phyloP scores from a whole-genome alignment of 768 basidiomycete genomes.

The Coprinellus aureogranulatus region DNA sequence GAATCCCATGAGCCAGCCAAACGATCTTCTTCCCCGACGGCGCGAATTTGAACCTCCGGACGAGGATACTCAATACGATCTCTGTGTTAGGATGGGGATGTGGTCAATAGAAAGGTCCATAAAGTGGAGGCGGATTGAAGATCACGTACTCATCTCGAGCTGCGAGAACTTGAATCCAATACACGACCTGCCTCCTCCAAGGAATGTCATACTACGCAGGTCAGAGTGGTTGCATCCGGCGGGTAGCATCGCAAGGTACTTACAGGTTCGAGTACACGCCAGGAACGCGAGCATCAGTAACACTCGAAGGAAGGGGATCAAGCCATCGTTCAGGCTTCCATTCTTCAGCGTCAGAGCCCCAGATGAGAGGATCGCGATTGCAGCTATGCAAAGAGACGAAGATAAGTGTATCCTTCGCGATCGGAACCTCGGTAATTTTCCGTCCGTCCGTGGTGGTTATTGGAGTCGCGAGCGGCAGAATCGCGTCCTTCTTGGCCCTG shows the following conservation, averaged over 20 bases:
- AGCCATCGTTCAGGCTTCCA: conserved; percentile 55
- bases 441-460: conserved; percentile 22
- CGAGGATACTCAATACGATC: conserved; percentile 12
- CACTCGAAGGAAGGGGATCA: conserved; percentile 19
- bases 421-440: conserved; percentile 26
- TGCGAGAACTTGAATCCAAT: conserved; percentile 53
- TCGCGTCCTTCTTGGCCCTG: conserved; percentile 20
- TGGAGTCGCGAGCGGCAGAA: conserved; percentile 24
- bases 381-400: conserved; percentile 29
- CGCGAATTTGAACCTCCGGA: conserved; percentile 12
- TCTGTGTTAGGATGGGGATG: too few relatives aligned
- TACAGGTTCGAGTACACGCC: conserved; percentile 44
- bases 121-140: not conserved
- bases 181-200: conserved; percentile 17
- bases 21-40: conserved; percentile 13
- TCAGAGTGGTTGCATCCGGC: not conserved
- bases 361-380: conserved; percentile 39
- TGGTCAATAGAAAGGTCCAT: not conserved
- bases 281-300: conserved; percentile 35
- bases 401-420: conserved; percentile 36
- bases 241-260: not conserved
- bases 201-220: conserved; percentile 16
- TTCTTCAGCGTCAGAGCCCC: conserved; percentile 46
- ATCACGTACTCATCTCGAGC: conserved; percentile 53
- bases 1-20: conserved; percentile 14